Base-by-base conservation (phyloP, 1,139 yeast species). In the Kodamaea suecica region DNA sequence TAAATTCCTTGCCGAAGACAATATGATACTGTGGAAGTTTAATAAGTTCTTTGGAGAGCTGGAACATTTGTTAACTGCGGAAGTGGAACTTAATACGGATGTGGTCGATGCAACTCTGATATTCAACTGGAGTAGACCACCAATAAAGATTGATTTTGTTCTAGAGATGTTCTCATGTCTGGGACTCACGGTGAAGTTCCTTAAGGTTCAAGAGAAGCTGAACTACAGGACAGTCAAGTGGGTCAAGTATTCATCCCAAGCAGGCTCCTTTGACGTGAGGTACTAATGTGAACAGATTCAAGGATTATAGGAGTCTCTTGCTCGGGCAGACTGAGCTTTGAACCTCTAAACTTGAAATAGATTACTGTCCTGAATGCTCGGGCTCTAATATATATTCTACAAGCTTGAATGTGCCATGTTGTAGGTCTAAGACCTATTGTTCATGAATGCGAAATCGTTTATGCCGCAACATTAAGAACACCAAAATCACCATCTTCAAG, bases 181-280 rank as follows among this genome's bases (percentile, higher is more conserved):
- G 9, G 95, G 95, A 0, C 63, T 85, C 33, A 74, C 77, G 19
- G 92, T 90, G 30, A 73, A 84, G 44, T 84, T 76, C 53, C 67
- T 90, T 48, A 78, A 78, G 53, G 82, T 90, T 2, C 68, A 66
- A 23, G 95, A 86, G 51, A 75, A 70, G 49, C 48, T 74, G 7
- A 78, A 77, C 41, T 84, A 85, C 59, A 66, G 75, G 31, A 80
- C 95, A 1, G 79, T 86, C 14, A 90, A 90, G 54, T 88, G 95
- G 95, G 94, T 88, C 30, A 76, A 85, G 49, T 90, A 90, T 55
- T 57, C 75, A 13, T 74, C 90, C 1, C 75, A 71, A 43, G 80
- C 90, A 0, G 95, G 95, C 1, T 76, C 84, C 4, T 87, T 85
- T 49, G 96, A 87, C 43, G 71, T 86, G 10, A 66, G 95, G 39